A percentile compares a stretch with the other conserved stretches of the same genome.
phyloP scores from a whole-genome alignment of 768 basidiomycete species.

The Tulasnella sp. region DNA sequence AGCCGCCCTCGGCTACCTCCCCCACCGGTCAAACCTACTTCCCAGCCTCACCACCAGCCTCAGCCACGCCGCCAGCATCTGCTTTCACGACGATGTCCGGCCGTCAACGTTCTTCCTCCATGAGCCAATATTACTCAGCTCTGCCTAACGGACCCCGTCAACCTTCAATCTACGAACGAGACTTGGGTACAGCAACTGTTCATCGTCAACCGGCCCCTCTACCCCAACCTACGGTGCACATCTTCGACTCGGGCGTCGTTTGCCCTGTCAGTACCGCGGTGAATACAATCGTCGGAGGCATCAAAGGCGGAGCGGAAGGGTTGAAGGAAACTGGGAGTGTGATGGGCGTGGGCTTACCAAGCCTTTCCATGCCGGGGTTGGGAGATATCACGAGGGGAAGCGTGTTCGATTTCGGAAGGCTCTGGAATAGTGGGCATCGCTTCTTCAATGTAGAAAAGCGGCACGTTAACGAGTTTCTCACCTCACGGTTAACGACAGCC shows the following conservation, averaged over 20 bases:
- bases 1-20: slow-evolving; percentile 31
- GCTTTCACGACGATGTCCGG: slow-evolving; percentile 39
- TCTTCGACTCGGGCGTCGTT: slow-evolving; percentile 56
- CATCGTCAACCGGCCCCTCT: slow-evolving; percentile 33
- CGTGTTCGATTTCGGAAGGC: slow-evolving; percentile 6
- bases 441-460: too few species aligned
- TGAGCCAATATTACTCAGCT: neutral
- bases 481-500: too few species aligned
- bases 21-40: neutral
- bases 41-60: neutral
- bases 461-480: too few species aligned
- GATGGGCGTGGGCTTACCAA: neutral
- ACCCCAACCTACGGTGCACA: slow-evolving; percentile 71
- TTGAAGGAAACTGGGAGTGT: neutral
- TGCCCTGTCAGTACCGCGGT: slow-evolving; percentile 66
- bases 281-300: slow-evolving; percentile 60
- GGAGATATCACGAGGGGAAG: slow-evolving; percentile 1
- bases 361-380: neutral
- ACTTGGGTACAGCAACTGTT: slow-evolving; percentile 41
- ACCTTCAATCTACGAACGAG: slow-evolving; percentile 69
- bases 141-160: slow-evolving; percentile 40
- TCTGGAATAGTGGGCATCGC: neutral
- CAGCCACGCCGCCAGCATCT: neutral
- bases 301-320: slow-evolving; percentile 34
- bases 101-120: slow-evolving; percentile 26